Evolutionary conservation across 768 basidiomycete species (phyloP), one percentile per base, ranked within the genome.

Genomic region (Lentinula aciculospora): DNA sequence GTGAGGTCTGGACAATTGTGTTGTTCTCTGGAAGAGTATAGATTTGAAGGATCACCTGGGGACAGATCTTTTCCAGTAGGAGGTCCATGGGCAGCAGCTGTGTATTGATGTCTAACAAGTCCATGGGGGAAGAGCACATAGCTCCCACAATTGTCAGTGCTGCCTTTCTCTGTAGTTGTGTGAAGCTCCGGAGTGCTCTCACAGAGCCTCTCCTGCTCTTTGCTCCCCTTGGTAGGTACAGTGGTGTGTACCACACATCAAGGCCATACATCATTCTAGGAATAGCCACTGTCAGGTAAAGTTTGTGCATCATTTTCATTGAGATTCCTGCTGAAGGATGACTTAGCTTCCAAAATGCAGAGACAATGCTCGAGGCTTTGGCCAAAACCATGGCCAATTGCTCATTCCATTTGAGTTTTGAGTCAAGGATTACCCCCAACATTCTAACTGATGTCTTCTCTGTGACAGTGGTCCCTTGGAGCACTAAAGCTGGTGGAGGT

Each of bases 31-130:
- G 63, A 12, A 64, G 54, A 3, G 62, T 50, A 15, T 54, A 53
- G 8, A 63, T 32, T 0, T 62, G 59, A 4, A 58, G 15, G 7
- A 45, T 39, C 15, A 50, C 57, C 19, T 50, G 25, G 19, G 29
- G 29, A 44, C 58, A 62, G 0, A 46, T 25, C 21, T 59, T 53
- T 1, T 60, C 28, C 1, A 64, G 55, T 1, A 49, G 39, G 5
- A 63, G 49, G 0, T 56, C 49, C 13, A 64, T 46, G 4, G 66
- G 66, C 0, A 58, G 56, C 1, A 66, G n/a, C 3, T 53, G 29
- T 12, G 61, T 29, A 9, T 58, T 59, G 3, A 48, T 37, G 1
- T 62, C 64, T 0, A 61, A 36, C 8, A 58, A 27, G 40, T 65
- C 62, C 1, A 53, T 58, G 13, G 59, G 53, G 1, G 64, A 60